phyloP scores from a whole-genome alignment of 2,329 filamentous ascomycete species.

The Ilyonectria destructans region DNA sequence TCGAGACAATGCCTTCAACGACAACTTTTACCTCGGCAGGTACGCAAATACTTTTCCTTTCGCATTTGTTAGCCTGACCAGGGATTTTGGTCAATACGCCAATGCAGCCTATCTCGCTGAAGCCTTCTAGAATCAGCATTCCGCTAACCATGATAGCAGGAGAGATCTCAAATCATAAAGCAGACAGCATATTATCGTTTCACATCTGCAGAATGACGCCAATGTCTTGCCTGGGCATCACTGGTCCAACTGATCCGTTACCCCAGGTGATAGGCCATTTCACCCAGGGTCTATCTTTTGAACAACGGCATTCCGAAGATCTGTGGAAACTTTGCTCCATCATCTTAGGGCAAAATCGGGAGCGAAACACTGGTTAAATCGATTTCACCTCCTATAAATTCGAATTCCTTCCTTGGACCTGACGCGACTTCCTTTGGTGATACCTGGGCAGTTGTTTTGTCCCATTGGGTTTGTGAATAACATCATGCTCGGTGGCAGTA shows the following conservation, averaged over 20 bases:
- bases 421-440: constrained; percentile 48
- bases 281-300: constrained; percentile 64
- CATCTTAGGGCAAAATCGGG: constrained; percentile 60
- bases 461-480: not conserved
- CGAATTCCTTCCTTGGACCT: constrained; percentile 50
- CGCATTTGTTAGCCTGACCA: constrained; percentile 66
- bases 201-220: constrained; percentile 64
- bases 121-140: constrained; percentile 65
- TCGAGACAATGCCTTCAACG: constrained; percentile 64
- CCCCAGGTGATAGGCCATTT: constrained; percentile 64
- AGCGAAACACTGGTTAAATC: constrained; percentile 58
- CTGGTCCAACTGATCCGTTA: constrained; percentile 57
- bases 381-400: constrained; percentile 33
- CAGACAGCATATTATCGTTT: constrained; percentile 65
- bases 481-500: not conserved
- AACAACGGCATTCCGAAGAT: constrained; percentile 65
- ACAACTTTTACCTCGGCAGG: constrained; percentile 67
- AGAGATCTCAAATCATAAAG: constrained; percentile 64
- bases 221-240: constrained; percentile 64
- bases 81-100: constrained; percentile 62
- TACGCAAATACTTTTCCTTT: constrained; percentile 64
- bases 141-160: constrained; percentile 64
- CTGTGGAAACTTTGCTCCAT: constrained; percentile 68
- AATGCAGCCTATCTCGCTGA: constrained; percentile 65
- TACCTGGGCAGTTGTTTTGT: constrained; percentile 49